phyloP scores from a whole-genome alignment of 768 basidiomycete genomes.

The Suillus alpinus region DNA sequence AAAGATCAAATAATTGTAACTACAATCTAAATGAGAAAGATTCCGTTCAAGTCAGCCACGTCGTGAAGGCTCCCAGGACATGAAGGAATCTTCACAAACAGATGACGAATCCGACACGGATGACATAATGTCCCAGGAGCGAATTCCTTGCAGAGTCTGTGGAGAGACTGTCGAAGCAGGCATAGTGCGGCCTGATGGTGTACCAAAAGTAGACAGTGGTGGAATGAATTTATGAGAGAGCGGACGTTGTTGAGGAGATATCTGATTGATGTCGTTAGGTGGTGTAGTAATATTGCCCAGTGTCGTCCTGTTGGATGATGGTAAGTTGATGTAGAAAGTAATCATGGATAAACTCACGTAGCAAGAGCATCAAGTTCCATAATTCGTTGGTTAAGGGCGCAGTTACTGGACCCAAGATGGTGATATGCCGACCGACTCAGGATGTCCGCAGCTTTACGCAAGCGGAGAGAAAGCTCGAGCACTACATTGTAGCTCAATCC shows the following conservation, averaged over 20 bases:
- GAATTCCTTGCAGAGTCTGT: slow-evolving; percentile 14
- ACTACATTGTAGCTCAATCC: slow-evolving; percentile 52
- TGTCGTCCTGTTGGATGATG: slow-evolving; percentile 32
- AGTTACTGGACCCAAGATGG: slow-evolving; percentile 23
- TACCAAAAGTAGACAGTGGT: not conserved
- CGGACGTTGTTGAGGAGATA: slow-evolving; percentile 15
- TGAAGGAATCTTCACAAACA: slow-evolving; percentile 54
- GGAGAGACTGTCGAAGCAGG: slow-evolving; percentile 19
- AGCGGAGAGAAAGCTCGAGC: slow-evolving; percentile 62
- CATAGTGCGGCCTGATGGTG: slow-evolving; percentile 6
- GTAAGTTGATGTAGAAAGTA: slow-evolving; percentile 10
- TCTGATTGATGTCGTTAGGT: slow-evolving; percentile 21
- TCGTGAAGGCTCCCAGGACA: slow-evolving; percentile 58
- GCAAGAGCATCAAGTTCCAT: slow-evolving; percentile 49
- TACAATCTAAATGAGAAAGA: not conserved
- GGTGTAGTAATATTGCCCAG: slow-evolving; percentile 35
- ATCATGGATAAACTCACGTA: slow-evolving; percentile 38
- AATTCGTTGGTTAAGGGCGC: slow-evolving; percentile 44
- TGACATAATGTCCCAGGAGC: slow-evolving; percentile 18
- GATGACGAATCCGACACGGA: slow-evolving; percentile 28
- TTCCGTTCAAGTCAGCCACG: slow-evolving; percentile 18
- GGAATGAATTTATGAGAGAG: slow-evolving; percentile 3
- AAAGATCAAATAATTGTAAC: not conserved
- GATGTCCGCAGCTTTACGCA: slow-evolving; percentile 57
- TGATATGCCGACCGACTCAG: slow-evolving; percentile 48